Evolutionary conservation across 2,329 filamentous ascomycete genomes (phyloP), one percentile per base, ranked within the genome.

Genomic region (Colletotrichum sp.): DNA sequence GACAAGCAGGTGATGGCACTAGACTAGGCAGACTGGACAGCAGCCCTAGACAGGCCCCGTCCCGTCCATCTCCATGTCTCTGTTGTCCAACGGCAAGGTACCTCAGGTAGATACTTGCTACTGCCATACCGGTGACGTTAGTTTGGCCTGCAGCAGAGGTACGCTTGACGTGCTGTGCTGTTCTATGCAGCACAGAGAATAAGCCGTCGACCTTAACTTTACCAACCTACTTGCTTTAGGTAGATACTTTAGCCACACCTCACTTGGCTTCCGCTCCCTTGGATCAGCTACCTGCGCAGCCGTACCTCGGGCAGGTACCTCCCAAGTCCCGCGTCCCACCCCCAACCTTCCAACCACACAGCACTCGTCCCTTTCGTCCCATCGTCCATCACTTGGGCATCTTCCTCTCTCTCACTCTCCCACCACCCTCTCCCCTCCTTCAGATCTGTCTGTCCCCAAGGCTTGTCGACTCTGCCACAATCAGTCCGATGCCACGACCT

Each of bases 341-440:
- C 55, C 52, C 34, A 70, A 62, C 66, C 32, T 60, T 18, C 62
- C 62, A 75, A 52, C 32, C 36, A 68, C 67, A 63, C 48, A 75
- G 28, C 60, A 30, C 32, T 26, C 60, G 13, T 64, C 48, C 34
- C 32, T 60, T 71, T 60, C 36, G 71, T 48, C 48, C 68, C 69
- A 60, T 68, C 68, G 9, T 48, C 68, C 73, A 44, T 75, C 55
- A 73, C 69, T 62, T 36, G 71, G 48, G 65, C 69, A 52, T 73
- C 73, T 63, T 63, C 16, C 63, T 34, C 32, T 34, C 32, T 57
- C 60, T 52, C 72, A 44, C 52, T 28, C 52, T 24, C 59, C 24
- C 34, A 57, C 22, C 24, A 57, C 63, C 44, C 3, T 57, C 81
- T 44, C 16, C 36, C 76, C 65, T 80, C 68, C 69, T 83, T 75